Evolutionary conservation across 257 asterid genomes (phyloP), one percentile per base, ranked within the genome.

Genomic region (Misopates orontium): DNA sequence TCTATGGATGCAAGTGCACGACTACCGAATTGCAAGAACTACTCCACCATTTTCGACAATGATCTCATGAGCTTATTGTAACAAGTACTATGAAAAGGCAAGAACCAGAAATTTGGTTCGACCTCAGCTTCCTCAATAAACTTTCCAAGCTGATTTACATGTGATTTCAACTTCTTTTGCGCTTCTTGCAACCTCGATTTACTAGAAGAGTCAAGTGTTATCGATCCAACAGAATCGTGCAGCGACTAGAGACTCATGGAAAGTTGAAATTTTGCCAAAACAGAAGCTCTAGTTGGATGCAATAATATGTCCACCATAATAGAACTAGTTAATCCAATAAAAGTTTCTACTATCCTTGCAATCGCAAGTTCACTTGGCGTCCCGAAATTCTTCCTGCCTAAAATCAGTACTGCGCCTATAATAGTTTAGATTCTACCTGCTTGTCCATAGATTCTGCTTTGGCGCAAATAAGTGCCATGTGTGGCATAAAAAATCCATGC

Each of bases 71-170:
- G 68, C 72, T 83, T 85, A 59, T 44, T 48, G 63, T 82, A 91
- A 51, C 87, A 76, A 66, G 73, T 76, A 65, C 84, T 51, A 65
- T 75, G 74, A 42, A 91, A 88, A 64, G 98, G 96, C 45, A 85
- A 69, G 75, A 88, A 91, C 96, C 96, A 91, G 73, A 91, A 91
- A 55, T 83, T 83, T 65, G 98, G 98, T 79, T 91, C 98, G 71
- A 55, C 80, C 54, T 78, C 92, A 57, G 96, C 96, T 83, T 91
- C 95, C 61, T 70, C 92, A 15, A 79, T 77, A 69, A 64, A 73
- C 52, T 89, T 91, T 32, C 82, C 85, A 3, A 89, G 76, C 72
- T 85, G 74, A 64, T 4, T 73, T 44, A 87, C 68, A 1, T 77
- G 72, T 4, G 8, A 8, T 42, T 79, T 86, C 64, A 89, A 41